phyloP scores from a whole-genome alignment of 805 yeast species.

The Candida glaebosa region DNA sequence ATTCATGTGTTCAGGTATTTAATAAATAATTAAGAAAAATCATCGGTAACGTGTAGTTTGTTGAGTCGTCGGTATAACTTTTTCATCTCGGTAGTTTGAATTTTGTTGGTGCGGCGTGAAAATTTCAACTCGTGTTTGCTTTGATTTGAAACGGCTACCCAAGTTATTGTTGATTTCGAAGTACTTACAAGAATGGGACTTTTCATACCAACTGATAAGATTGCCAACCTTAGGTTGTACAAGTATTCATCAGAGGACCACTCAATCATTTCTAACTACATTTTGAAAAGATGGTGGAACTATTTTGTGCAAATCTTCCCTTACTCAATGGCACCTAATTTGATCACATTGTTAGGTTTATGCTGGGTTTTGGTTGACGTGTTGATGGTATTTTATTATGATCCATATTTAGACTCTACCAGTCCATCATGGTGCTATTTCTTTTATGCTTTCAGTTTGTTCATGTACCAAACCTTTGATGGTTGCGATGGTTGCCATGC shows the following conservation, averaged over 20 bases:
- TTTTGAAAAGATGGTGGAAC: slow-evolving; percentile 82
- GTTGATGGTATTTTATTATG: slow-evolving; percentile 61
- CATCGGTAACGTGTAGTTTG: background rate
- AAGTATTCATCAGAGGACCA: slow-evolving; percentile 77
- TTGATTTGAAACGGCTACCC: background rate
- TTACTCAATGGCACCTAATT: slow-evolving; percentile 86
- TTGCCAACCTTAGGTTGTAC: slow-evolving; percentile 53
- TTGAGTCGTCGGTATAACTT: background rate
- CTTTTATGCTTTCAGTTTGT: slow-evolving; percentile 75
- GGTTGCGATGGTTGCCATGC: slow-evolving; percentile 97
- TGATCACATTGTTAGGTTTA: slow-evolving; percentile 79
- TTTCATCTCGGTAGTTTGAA: background rate
- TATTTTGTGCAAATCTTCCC: slow-evolving; percentile 75
- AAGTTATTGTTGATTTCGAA: background rate
- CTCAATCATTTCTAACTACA: slow-evolving; percentile 68
- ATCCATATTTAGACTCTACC: slow-evolving; percentile 59
- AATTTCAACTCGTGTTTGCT: background rate
- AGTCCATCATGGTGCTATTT: slow-evolving; percentile 77
- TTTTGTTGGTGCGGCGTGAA: background rate
- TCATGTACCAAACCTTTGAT: slow-evolving; percentile 91
- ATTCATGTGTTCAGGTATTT: background rate
- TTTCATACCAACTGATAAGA: slow-evolving; percentile 53
- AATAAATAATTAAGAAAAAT: background rate
- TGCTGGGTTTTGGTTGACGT: slow-evolving; percentile 65
- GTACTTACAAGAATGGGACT: slow-evolving; percentile 48